Evolutionary conservation across 129 eudicot species (phyloP).

Genomic region (Scalesia atractyloides): DNA sequence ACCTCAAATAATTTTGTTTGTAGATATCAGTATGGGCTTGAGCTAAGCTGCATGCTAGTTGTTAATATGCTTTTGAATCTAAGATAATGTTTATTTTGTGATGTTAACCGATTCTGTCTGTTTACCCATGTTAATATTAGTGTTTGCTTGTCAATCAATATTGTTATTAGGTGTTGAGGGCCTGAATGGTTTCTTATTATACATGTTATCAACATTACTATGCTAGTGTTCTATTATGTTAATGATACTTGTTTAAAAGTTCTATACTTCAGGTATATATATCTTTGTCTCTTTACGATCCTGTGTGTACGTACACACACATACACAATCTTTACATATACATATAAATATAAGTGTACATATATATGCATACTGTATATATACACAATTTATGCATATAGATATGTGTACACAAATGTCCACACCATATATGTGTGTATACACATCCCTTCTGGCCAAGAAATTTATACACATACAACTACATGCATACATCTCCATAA

Average conservation of each 20-base stretch:
- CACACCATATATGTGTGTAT: neutral
- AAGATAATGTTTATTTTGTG: neutral
- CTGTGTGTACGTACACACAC: neutral
- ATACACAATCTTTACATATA: neutral
- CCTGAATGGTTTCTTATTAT: neutral
- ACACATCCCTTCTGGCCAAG: conserved; percentile 3
- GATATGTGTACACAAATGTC: neutral
- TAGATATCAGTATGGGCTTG: neutral
- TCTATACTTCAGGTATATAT: no score
- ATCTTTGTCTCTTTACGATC: neutral
- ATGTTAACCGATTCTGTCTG: neutral
- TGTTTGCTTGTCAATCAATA: neutral
- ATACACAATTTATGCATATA: neutral
- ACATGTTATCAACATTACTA: neutral
- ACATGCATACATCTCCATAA: neutral
- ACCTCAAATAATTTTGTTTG: neutral
- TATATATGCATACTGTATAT: neutral
- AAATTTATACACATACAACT: neutral
- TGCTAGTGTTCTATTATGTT: neutral
- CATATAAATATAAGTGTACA: neutral
- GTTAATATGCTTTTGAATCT: neutral
- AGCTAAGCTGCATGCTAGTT: neutral
- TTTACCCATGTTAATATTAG: neutral
- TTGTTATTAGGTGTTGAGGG: neutral
- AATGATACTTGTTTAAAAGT: no score